Percentiles rank a stretch among this genome's conserved stretches.
These are phyloP conservation scores for Trichoderma sp. DNA, from an alignment of 2,329 filamentous ascomycete genomes.

Conservation along the genomic window DNA sequence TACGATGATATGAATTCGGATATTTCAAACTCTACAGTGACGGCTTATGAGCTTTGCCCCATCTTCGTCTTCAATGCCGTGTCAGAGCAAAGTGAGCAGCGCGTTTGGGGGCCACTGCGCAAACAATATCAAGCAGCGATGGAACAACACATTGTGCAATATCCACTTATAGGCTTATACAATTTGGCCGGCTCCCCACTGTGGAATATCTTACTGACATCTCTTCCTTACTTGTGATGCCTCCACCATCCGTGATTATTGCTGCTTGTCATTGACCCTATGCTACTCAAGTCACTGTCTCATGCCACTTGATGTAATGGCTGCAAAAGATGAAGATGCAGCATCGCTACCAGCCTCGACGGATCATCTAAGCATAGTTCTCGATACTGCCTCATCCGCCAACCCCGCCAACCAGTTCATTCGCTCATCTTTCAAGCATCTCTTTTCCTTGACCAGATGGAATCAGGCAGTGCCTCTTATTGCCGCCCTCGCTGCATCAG, in stretches of 20 bases:
- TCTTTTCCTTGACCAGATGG: slow-evolving; percentile 74
- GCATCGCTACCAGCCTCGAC: background rate
- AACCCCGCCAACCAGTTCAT: background rate
- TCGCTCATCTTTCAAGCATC: slow-evolving; percentile 42
- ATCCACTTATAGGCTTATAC: slow-evolving; percentile 12
- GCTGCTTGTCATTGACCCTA: background rate
- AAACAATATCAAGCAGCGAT: slow-evolving; percentile 26
- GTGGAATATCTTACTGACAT: background rate
- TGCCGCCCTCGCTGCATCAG: slow-evolving; percentile 57
- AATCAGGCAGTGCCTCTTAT: slow-evolving; percentile 58
- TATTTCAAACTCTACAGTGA: background rate
- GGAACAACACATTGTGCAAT: slow-evolving; percentile 22
- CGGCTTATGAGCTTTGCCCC: background rate
- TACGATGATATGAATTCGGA: background rate
- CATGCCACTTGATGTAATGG: slow-evolving; percentile 1
- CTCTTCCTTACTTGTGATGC: background rate
- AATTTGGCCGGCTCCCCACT: background rate
- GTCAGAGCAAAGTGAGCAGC: background rate
- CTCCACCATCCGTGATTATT: background rate
- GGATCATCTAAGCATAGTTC: background rate
- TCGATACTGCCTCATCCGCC: background rate
- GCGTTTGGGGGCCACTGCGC: background rate
- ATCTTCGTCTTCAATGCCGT: background rate
- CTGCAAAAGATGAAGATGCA: slow-evolving; percentile 12
- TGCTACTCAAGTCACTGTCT: background rate